phyloP scores from a whole-genome alignment of 768 basidiomycete species.

The Suillus tomentosus region DNA sequence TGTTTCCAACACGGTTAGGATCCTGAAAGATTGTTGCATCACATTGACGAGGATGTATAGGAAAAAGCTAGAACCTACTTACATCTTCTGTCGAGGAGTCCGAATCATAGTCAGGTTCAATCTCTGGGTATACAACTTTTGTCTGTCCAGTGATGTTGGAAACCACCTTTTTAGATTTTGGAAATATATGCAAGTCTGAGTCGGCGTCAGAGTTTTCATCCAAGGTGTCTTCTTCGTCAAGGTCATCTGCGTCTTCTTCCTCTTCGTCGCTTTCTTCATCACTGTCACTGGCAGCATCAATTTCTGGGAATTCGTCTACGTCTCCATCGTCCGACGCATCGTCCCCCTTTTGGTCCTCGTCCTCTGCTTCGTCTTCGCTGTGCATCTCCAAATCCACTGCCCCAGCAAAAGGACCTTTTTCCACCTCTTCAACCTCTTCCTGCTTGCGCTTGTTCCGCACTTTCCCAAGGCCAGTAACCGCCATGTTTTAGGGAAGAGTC shows the following conservation, averaged over 20 bases:
- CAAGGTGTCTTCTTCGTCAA: slow-evolving; percentile 38
- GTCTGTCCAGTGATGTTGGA: slow-evolving; percentile 84
- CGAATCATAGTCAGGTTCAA: slow-evolving; percentile 88
- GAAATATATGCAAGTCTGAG: slow-evolving; percentile 56
- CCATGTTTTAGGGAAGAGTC: slow-evolving; percentile 26
- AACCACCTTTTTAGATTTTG: slow-evolving; percentile 66
- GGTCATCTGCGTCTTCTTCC: slow-evolving; percentile 33
- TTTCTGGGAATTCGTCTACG: slow-evolving; percentile 75
- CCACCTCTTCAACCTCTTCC: slow-evolving; percentile 40
- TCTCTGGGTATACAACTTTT: slow-evolving; percentile 84
- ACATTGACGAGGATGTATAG: background rate
- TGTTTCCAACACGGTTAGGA: slow-evolving; percentile 92
- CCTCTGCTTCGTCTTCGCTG: slow-evolving; percentile 66
- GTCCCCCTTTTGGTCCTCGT: slow-evolving; percentile 32
- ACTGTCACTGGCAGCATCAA: slow-evolving; percentile 52
- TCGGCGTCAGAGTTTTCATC: slow-evolving; percentile 35
- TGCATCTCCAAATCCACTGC: slow-evolving; percentile 64
- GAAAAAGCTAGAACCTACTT: slow-evolving; percentile 32
- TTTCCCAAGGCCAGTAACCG: slow-evolving; percentile 36
- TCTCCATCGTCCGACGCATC: slow-evolving; percentile 56
- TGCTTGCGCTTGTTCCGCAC: slow-evolving; percentile 62
- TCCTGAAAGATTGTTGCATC: slow-evolving; percentile 48
- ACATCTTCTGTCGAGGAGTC: slow-evolving; percentile 94
- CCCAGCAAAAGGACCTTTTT: slow-evolving; percentile 35
- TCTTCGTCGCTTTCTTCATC: slow-evolving; percentile 38